A percentile compares a stretch with the other conserved stretches of the same genome.
These are phyloP conservation scores for Copromyces sp. DNA, from an alignment of 495 filamentous ascomycete species.

Conservation along the genomic window DNA sequence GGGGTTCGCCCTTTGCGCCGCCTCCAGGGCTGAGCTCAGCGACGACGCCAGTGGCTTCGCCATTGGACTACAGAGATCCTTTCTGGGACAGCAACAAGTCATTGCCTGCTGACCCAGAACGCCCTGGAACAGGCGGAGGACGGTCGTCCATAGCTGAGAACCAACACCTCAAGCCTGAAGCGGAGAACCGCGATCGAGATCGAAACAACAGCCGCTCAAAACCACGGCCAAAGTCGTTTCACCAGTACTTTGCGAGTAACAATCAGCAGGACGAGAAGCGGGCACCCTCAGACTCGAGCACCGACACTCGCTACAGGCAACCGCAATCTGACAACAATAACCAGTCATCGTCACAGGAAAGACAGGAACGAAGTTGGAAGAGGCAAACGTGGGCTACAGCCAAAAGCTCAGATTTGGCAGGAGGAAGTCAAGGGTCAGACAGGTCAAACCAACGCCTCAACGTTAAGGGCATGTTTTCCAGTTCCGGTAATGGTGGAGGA, in stretches of 20 bases:
- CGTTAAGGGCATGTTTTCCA: background rate
- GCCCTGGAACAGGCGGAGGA: background rate
- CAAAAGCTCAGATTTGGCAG: background rate
- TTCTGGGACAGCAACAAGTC: background rate
- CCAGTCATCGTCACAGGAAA: background rate
- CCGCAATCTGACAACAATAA: background rate
- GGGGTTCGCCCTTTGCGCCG: background rate
- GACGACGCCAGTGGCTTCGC: slow-evolving; percentile 34
- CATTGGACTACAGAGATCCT: background rate
- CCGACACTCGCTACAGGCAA: slow-evolving; percentile 27
- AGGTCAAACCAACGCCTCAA: background rate
- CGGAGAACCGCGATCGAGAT: background rate
- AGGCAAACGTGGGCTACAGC: background rate
- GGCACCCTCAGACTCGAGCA: slow-evolving; percentile 34
- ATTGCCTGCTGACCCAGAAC: background rate
- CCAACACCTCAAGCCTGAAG: background rate
- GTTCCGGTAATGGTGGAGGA: background rate
- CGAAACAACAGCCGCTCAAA: background rate
- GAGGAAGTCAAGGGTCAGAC: background rate
- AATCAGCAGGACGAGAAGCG: background rate
- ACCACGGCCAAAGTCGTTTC: background rate
- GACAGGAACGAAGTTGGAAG: background rate
- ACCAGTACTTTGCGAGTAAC: background rate
- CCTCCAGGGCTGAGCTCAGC: slow-evolving; percentile 11
- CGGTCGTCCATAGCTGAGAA: background rate